Evolutionary conservation across 495 filamentous ascomycete species (phyloP).

Genomic region (Penicillium cinerascens): DNA sequence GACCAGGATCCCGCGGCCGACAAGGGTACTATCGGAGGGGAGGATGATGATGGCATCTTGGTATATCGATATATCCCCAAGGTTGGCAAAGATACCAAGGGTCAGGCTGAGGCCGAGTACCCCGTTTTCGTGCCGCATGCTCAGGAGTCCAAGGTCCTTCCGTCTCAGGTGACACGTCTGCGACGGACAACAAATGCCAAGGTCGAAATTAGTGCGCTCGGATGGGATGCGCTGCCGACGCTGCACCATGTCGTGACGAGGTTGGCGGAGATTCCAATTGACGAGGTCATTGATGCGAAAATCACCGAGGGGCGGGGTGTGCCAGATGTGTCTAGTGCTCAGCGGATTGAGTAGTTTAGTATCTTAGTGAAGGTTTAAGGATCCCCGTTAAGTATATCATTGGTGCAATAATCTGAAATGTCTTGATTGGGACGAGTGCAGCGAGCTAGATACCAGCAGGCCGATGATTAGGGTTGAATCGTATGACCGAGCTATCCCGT

Average conservation of each 20-base stretch:
- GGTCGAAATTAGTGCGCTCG: constrained; percentile 41
- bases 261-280: constrained; percentile 51
- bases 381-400: not conserved
- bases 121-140: constrained; percentile 40
- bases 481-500: not conserved
- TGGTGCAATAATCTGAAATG: not conserved
- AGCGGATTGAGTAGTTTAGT: constrained; percentile 36
- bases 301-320: constrained; percentile 50
- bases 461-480: not conserved
- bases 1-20: constrained; percentile 27
- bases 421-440: not conserved
- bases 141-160: constrained; percentile 31
- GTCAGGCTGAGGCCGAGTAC: constrained; percentile 46
- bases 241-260: constrained; percentile 50
- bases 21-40: constrained; percentile 27
- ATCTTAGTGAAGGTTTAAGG: not conserved
- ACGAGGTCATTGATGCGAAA: constrained; percentile 49
- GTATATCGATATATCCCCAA: constrained; percentile 47
- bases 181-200: constrained; percentile 37
- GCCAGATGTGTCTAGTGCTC: constrained; percentile 40
- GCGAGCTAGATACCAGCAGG: not conserved
- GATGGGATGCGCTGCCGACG: constrained; percentile 51
- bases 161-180: constrained; percentile 30
- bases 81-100: constrained; percentile 37
- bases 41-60: constrained; percentile 38